A percentile compares a stretch with the other conserved stretches of the same genome.
Conservation (phyloP, 257 asterid species). For the Perilla frutescens region DNA sequence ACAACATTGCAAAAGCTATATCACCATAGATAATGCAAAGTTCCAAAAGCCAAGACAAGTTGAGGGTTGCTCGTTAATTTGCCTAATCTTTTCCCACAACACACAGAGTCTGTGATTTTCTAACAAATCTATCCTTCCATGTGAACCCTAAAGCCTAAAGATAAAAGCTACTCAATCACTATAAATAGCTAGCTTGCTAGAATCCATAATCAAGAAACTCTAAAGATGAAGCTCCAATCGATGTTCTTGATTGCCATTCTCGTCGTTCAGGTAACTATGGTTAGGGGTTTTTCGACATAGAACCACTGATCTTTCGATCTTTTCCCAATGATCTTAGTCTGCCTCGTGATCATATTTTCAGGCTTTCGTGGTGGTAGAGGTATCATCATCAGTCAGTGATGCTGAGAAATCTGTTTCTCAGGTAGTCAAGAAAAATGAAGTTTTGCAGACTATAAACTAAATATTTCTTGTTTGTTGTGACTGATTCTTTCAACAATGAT, state of each 20-base stretch:
- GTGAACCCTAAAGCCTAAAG: slow-evolving; percentile 28
- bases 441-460: background rate
- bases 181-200: slow-evolving; percentile 36
- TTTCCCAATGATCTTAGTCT: slow-evolving; percentile 2
- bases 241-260: slow-evolving; percentile 46
- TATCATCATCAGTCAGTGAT: slow-evolving; percentile 39
- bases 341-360: slow-evolving; percentile 16
- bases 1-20: slow-evolving; percentile 33
- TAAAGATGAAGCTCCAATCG: slow-evolving; percentile 54
- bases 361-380: slow-evolving; percentile 52
- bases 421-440: slow-evolving; percentile 34
- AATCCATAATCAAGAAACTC: slow-evolving; percentile 28
- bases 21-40: slow-evolving; percentile 25
- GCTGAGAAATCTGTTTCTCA: slow-evolving; percentile 44
- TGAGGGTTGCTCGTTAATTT: slow-evolving; percentile 20
- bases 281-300: background rate
- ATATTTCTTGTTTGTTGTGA: background rate
- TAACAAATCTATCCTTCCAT: slow-evolving; percentile 25
- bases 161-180: slow-evolving; percentile 26
- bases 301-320: no score
- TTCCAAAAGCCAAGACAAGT: slow-evolving; percentile 32
- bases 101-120: slow-evolving; percentile 41
- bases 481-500: background rate
- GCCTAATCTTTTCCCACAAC: slow-evolving; percentile 37
- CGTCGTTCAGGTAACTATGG: slow-evolving; percentile 49